Percentiles rank a stretch among this genome's conserved stretches.
Evolutionary conservation across 139 green algal species (phyloP).

Genomic region (Haematococcus lacustris): DNA sequence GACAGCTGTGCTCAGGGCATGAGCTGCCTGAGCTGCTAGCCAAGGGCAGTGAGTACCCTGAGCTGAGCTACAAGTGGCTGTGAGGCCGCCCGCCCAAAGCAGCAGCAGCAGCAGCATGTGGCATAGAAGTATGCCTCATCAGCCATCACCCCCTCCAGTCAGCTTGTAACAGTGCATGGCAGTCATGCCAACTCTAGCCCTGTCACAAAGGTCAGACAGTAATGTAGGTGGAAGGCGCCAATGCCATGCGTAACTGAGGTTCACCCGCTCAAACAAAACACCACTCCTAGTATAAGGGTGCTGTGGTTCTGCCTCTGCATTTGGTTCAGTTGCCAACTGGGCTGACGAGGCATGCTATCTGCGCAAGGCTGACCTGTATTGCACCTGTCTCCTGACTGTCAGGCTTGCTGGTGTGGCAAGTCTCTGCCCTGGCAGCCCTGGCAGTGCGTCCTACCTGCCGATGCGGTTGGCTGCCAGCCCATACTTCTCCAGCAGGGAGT

Average conservation of each 20-base stretch:
- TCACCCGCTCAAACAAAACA: not conserved
- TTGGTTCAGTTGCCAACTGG: too few relatives aligned
- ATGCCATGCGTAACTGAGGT: not conserved
- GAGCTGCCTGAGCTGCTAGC: too few relatives aligned
- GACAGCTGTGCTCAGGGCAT: too few relatives aligned
- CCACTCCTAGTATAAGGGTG: not conserved
- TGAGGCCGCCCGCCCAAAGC: too few relatives aligned
- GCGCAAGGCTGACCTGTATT: not conserved
- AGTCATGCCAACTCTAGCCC: not conserved
- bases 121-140: too few relatives aligned
- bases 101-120: too few relatives aligned
- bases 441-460: not conserved
- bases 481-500: constrained; percentile 53
- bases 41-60: too few relatives aligned
- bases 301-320: not conserved
- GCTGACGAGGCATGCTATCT: not conserved
- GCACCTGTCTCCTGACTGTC: not conserved
- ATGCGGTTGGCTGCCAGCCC: not conserved
- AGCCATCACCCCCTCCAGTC: too few relatives aligned
- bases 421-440: not conserved
- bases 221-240: constrained; percentile 26
- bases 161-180: too few relatives aligned
- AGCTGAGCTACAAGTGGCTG: too few relatives aligned
- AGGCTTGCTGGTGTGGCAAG: not conserved
- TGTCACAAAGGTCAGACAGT: not conserved